Evolutionary conservation across 768 basidiomycete species (phyloP).

Genomic region (Xerocomellus dryophilus): DNA sequence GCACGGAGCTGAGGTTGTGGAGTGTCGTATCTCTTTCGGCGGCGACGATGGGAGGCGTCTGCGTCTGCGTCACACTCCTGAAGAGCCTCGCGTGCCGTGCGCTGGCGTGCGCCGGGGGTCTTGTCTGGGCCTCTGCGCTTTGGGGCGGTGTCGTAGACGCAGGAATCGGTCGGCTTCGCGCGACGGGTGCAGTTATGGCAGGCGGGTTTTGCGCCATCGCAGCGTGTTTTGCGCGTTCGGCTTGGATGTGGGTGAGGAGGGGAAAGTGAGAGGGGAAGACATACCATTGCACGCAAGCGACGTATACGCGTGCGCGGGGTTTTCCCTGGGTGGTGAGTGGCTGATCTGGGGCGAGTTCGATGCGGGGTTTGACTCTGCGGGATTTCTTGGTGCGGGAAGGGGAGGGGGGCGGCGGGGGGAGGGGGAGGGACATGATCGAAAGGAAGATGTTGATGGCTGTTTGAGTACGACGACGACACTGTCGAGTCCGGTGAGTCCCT

Average conservation of each 20-base stretch:
- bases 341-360: constrained; percentile 71
- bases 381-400: constrained; percentile 32
- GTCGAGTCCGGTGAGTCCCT: too few relatives aligned
- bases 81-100: constrained; percentile 43
- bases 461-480: constrained; percentile 8
- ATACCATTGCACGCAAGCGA: constrained; percentile 78
- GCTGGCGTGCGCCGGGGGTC: constrained; percentile 74
- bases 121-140: constrained; percentile 81
- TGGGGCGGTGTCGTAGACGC: constrained; percentile 66
- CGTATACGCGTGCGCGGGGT: constrained; percentile 68
- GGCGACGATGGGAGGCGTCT: constrained; percentile 23
- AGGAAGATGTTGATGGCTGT: constrained; percentile 18
- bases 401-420: not conserved
- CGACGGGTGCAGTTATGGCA: constrained; percentile 73
- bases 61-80: constrained; percentile 33
- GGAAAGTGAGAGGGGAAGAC: constrained; percentile 11
- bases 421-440: constrained; percentile 20
- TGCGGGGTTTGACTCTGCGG: constrained; percentile 54
- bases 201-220: constrained; percentile 74
- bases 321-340: constrained; percentile 82
- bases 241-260: constrained; percentile 34
- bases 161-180: constrained; percentile 42
- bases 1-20: constrained; percentile 1
- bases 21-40: constrained; percentile 15
- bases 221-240: constrained; percentile 75